Evolutionary conservation across 179 eudicot species (phyloP).

Genomic region (Amaranthus tricolor): DNA sequence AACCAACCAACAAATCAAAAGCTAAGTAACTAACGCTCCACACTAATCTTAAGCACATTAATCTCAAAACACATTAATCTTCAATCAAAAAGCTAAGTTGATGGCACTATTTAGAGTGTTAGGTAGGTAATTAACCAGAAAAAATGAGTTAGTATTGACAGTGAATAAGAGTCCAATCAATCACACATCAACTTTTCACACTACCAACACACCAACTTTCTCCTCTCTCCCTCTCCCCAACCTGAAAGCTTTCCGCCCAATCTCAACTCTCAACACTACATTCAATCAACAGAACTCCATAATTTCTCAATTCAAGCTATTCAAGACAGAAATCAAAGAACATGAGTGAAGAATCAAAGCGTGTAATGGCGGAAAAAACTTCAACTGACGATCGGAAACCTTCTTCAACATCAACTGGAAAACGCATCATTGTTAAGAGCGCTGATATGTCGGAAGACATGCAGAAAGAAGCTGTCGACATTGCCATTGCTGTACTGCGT

Average conservation of each 20-base stretch:
- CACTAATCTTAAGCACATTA: no score
- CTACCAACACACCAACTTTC: no score
- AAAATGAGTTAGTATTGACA: no score
- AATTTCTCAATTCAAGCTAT: neutral
- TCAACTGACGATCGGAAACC: conserved; percentile 52
- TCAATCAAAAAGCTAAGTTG: no score
- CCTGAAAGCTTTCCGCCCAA: neutral
- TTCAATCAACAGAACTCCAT: neutral
- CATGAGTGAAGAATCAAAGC: conserved; percentile 44
- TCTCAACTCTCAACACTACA: neutral
- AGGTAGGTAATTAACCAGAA: no score
- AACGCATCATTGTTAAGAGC: conserved; percentile 65
- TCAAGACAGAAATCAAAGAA: neutral
- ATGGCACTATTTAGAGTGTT: no score
- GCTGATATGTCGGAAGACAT: conserved; percentile 78
- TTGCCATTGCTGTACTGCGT: conserved; percentile 60
- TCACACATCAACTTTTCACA: no score
- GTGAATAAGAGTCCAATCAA: no score
- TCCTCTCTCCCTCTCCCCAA: neutral
- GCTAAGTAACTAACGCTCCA: no score
- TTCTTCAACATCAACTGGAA: conserved; percentile 42
- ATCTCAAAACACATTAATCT: no score
- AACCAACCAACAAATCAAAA: no score
- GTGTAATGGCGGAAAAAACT: conserved; percentile 29
- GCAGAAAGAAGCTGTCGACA: conserved; percentile 81